Percentiles rank a stretch among this genome's conserved stretches.
phyloP scores from a whole-genome alignment of 2,329 filamentous ascomycete genomes.

The Penicillium brasilianum region DNA sequence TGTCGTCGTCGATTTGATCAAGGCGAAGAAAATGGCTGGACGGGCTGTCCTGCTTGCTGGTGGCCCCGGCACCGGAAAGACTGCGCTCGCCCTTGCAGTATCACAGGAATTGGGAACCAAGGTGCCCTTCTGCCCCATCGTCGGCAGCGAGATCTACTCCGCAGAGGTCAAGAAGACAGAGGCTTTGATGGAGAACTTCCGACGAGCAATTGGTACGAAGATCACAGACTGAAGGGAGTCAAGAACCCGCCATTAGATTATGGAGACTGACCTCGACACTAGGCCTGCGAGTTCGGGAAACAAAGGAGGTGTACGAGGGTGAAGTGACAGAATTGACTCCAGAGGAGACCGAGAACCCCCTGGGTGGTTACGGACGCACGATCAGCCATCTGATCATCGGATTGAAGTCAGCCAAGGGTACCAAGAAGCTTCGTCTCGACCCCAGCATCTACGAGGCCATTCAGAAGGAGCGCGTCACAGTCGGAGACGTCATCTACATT shows the following conservation, averaged over 20 bases:
- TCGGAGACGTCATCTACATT: constrained; percentile 98
- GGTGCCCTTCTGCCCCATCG: constrained; percentile 97
- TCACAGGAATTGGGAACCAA: constrained; percentile 97
- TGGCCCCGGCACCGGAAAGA: constrained; percentile 96
- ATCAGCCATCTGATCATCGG: constrained; percentile 95
- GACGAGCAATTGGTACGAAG: constrained; percentile 80
- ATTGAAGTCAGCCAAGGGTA: constrained; percentile 91
- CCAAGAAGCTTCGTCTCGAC: constrained; percentile 96
- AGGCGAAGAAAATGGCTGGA: constrained; percentile 96
- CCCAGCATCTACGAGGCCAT: constrained; percentile 99
- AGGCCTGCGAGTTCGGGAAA: constrained; percentile 91
- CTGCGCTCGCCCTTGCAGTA: constrained; percentile 90
- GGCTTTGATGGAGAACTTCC: constrained; percentile 98
- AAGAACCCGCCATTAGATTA: background rate
- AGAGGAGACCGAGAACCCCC: constrained; percentile 95
- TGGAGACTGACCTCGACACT: constrained; percentile 24
- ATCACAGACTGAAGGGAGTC: background rate
- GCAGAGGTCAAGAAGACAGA: constrained; percentile 99
- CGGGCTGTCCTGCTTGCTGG: constrained; percentile 91
- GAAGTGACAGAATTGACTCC: constrained; percentile 97
- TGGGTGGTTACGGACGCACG: constrained; percentile 95
- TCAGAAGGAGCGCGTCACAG: constrained; percentile 94
- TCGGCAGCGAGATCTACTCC: constrained; percentile 96
- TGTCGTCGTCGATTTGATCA: constrained; percentile 93
- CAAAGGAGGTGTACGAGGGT: constrained; percentile 98